Evolutionary conservation across 495 filamentous ascomycete genomes (phyloP).

Genomic region (Penicillium desertorum): DNA sequence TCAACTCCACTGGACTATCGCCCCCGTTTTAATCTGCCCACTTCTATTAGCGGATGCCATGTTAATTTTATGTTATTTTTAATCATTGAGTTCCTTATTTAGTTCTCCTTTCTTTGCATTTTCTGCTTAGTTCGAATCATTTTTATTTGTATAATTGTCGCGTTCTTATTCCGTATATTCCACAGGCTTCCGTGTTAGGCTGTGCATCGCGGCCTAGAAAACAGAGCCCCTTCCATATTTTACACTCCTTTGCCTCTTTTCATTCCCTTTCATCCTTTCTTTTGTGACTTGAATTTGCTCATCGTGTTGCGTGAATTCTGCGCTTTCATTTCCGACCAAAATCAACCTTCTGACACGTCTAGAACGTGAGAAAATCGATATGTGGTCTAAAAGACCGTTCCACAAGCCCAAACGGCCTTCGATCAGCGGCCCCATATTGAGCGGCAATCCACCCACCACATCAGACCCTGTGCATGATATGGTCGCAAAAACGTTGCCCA

Average conservation of each 20-base stretch:
- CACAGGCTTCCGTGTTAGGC: constrained; percentile 2
- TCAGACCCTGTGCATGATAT: constrained; percentile 9
- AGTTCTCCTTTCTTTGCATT: background rate
- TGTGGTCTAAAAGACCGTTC: constrained; percentile 48
- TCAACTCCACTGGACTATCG: constrained; percentile 21
- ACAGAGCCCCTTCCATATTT: background rate
- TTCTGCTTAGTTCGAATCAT: background rate
- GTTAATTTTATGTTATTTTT: constrained; percentile 13
- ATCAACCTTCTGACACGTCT: constrained; percentile 1
- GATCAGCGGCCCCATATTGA: constrained; percentile 47
- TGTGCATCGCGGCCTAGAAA: background rate
- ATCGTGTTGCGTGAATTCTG: background rate
- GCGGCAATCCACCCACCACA: constrained; percentile 40
- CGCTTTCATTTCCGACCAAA: constrained; percentile 5
- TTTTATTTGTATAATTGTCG: background rate
- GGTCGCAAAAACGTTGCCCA: constrained; percentile 37
- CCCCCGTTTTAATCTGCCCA: constrained; percentile 26
- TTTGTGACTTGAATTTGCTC: background rate
- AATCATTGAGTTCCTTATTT: background rate
- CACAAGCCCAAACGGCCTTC: constrained; percentile 42
- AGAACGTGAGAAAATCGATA: constrained; percentile 24
- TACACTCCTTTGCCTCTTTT: constrained; percentile 3
- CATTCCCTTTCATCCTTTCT: background rate
- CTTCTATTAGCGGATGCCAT: constrained; percentile 16
- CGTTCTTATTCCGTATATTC: background rate